A percentile compares a stretch with the other conserved stretches of the same genome.
phyloP scores from a whole-genome alignment of 2,329 filamentous ascomycete genomes.

The Aureobasidium sp. region DNA sequence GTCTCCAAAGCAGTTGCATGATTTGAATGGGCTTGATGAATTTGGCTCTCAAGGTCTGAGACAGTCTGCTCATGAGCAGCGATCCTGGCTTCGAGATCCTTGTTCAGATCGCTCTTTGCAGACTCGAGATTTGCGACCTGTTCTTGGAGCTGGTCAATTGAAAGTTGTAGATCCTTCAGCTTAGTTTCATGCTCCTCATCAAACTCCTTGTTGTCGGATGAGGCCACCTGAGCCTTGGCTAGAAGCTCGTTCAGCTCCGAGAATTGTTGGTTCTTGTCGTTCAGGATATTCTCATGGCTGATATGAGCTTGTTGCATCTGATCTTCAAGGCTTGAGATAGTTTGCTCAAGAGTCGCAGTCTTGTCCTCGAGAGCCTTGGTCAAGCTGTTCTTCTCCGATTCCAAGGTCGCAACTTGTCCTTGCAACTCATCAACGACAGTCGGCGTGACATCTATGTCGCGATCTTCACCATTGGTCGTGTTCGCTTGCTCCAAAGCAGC shows the following conservation, averaged over 20 bases:
- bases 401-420: neutral
- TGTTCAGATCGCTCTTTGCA: neutral
- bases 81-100: neutral
- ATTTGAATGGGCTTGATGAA: neutral
- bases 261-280: conserved; percentile 9
- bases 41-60: neutral
- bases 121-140: neutral
- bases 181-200: neutral
- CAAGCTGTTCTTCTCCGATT: neutral
- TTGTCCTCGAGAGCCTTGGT: neutral
- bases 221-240: neutral
- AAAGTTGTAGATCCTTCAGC: neutral
- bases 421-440: neutral
- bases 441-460: no score
- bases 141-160: neutral
- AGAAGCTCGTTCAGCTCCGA: neutral
- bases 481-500: neutral
- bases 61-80: neutral
- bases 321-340: neutral
- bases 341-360: neutral
- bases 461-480: neutral
- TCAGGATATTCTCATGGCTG: neutral
- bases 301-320: neutral
- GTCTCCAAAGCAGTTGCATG: neutral
- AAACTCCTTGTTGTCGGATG: neutral